Base-by-base conservation (phyloP, 495 filamentous ascomycete genomes). In the Penicillium arizonense region DNA sequence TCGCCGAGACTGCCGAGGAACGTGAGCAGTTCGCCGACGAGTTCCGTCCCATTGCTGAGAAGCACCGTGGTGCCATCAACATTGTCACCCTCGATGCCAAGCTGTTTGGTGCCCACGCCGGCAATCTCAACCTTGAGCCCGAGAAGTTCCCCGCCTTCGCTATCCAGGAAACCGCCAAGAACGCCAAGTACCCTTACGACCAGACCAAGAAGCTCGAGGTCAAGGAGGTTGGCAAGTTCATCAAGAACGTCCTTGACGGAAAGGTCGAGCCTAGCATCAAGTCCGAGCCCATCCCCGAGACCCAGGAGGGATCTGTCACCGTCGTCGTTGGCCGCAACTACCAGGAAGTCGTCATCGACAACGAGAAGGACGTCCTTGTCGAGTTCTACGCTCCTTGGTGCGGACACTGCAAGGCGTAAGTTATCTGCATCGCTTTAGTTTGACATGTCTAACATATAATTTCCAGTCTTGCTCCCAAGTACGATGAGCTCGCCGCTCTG, bases 301-400 rank as follows among this genome's bases (percentile, higher is more conserved):
- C 79, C 50, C 89, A 99, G 73, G 94, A 97, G 49, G 91, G 90
- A 37, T 81, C 90, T 36, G 92, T 96, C 53, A 85, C 85, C 38
- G 84, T 96, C 43, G 84, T 97, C 51, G 94, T 99, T 44, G 94
- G 94, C 67, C 86, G 95, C 72, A 94, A 83, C 74, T 99, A 97
- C 81, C 82, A 97, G 48, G 86, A 96, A 9, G 70, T 97, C 44
- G 93, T 99, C 65, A 81, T 97, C 30, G 85, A 99, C 62, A 87
- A 96, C 68, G 80, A 88, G 56, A 96, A 97, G 84, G 94, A 99
- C 74, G 94, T 99, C 51, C 84, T 99, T 46, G 74, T 99, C 49
- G 94, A 99, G 77, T 99, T 96, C 77, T 99, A 99, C 75, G 94
- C 94, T 30, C 95, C 95, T 40, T 97, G 94, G 95, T 99, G 95